Evolutionary conservation across 1,284 basidiomycete genomes (phyloP).

Genomic region (Heterobasidion parviporum): DNA sequence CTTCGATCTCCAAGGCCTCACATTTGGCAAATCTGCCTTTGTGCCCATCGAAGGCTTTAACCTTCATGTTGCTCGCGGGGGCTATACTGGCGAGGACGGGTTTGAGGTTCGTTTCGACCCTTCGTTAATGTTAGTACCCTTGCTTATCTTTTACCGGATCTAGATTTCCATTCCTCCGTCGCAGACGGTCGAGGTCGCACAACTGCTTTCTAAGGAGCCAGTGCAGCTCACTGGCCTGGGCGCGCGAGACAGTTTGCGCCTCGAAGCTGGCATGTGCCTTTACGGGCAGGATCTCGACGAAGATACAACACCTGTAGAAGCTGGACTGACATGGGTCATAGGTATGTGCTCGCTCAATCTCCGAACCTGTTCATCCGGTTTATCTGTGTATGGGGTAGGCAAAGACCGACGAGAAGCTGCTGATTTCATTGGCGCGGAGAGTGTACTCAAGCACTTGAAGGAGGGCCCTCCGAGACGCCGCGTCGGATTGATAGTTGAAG

Average conservation of each 20-base stretch:
- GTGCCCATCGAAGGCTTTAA: slow-evolving; percentile 72
- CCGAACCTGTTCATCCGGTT: neutral
- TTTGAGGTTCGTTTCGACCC: slow-evolving; percentile 62
- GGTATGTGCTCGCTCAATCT: slow-evolving; percentile 36
- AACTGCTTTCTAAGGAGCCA: slow-evolving; percentile 61
- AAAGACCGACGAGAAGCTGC: slow-evolving; percentile 72
- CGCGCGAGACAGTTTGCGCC: slow-evolving; percentile 85
- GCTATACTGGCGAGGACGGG: slow-evolving; percentile 98
- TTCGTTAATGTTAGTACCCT: neutral
- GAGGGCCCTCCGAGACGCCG: slow-evolving; percentile 74
- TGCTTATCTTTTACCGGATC: neutral
- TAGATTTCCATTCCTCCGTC: slow-evolving; percentile 87
- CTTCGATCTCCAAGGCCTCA: slow-evolving; percentile 64
- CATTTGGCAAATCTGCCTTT: slow-evolving; percentile 77
- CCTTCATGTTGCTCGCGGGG: slow-evolving; percentile 90
- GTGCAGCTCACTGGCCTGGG: slow-evolving; percentile 89
- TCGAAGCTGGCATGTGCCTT: slow-evolving; percentile 98
- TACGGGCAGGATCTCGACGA: slow-evolving; percentile 95
- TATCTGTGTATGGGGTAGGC: slow-evolving; percentile 28
- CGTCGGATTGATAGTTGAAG: slow-evolving; percentile 79
- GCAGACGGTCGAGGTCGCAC: slow-evolving; percentile 66
- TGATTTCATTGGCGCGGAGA: slow-evolving; percentile 79
- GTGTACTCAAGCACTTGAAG: slow-evolving; percentile 76
- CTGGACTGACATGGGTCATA: slow-evolving; percentile 88
- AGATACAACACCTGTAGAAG: slow-evolving; percentile 81